These are phyloP conservation scores for Loxodes magnus DNA, from an alignment of 73 alveolate genomes.

Conservation along the genomic window DNA sequence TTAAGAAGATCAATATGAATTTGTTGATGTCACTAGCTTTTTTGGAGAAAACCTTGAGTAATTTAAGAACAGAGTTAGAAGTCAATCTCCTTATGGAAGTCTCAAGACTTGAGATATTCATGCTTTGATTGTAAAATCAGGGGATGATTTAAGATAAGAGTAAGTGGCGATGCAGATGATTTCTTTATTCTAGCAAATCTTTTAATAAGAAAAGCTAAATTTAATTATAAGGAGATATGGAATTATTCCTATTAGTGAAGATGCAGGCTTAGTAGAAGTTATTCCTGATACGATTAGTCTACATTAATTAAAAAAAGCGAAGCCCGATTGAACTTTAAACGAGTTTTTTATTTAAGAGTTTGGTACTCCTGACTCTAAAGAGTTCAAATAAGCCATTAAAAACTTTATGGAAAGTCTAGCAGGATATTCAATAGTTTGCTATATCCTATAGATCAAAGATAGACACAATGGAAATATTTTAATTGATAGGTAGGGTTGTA, in stretches of 20 bases:
- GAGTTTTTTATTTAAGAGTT: constrained; percentile 31
- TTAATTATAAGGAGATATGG: constrained; percentile 72
- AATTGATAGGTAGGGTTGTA: constrained; percentile 87
- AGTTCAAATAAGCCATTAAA: constrained; percentile 83
- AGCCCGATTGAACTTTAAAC: constrained; percentile 30
- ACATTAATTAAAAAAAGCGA: constrained; percentile 63
- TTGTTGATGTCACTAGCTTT: constrained; percentile 13
- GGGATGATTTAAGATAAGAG: constrained; percentile 83
- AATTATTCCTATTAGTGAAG: constrained; percentile 59
- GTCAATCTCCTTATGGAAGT: constrained; percentile 66
- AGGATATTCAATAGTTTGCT: constrained; percentile 92
- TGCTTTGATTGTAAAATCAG: constrained; percentile 58
- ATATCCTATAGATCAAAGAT: constrained; percentile 84
- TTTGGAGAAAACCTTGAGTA: constrained; percentile 46
- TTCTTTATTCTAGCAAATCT: constrained; percentile 45
- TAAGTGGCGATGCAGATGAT: constrained; percentile 83
- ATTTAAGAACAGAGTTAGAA: constrained; percentile 61
- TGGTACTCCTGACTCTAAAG: constrained; percentile 55
- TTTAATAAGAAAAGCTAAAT: constrained; percentile 47
- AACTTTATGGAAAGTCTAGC: constrained; percentile 91
- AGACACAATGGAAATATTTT: constrained; percentile 97
- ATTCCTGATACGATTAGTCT: constrained; percentile 63
- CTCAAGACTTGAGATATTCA: constrained; percentile 58
- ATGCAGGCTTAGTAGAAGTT: constrained; percentile 75
- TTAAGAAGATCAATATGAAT: background rate